Base-by-base conservation (phyloP, 805 yeast species). In the Cyberlindnera nakhonratchasimensis region DNA sequence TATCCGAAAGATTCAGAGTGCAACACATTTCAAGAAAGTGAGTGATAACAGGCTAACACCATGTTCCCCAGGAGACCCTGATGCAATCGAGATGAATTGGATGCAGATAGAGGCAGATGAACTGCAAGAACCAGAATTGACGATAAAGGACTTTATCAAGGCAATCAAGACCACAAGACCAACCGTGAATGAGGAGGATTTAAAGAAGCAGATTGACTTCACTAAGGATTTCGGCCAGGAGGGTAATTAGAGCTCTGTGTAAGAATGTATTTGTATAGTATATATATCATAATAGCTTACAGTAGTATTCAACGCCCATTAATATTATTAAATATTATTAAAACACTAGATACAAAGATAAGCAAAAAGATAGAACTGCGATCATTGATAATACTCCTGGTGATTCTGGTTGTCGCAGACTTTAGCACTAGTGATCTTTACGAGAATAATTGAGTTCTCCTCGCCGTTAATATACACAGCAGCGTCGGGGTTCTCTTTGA, bases 221-320 rank as follows among this genome's bases (percentile, higher is more conserved):
- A 93, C 99, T 0, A 76, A 74, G 33, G 99, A 93, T 65, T 93
- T 93, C 61, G 99, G 99, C 29, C 96, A 91, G 56, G 99, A 93
- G 64, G 99, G 99, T 34, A 88, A 86, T 55, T 86, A 57, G 23
- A 12, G 13, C 33, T 8, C 4, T 33, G 19, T 11, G 22, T 14
- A 35, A 28, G 10, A n/a, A 16, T 26, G 18, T 20, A 32, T 9
- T 9, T 20, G 34, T 32, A 21, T 32, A 13, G 7, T 26, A n/a
- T 26, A 26, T 26, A 26, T n/a, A 12, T n/a, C n/a, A n/a, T n/a
- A n/a, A n/a, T n/a, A n/a, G n/a, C n/a, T 5, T 28, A 14, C 5
- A n/a, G 10, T 9, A 26, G n/a, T n/a, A n/a, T n/a, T 26, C 29
- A 6, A 14, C 18, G 28, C 6, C 5, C 28, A 25, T 25, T 13